Evolutionary conservation across 202 grass and related monocot genomes (phyloP).

Genomic region (Cymbopogon flexuosus): DNA sequence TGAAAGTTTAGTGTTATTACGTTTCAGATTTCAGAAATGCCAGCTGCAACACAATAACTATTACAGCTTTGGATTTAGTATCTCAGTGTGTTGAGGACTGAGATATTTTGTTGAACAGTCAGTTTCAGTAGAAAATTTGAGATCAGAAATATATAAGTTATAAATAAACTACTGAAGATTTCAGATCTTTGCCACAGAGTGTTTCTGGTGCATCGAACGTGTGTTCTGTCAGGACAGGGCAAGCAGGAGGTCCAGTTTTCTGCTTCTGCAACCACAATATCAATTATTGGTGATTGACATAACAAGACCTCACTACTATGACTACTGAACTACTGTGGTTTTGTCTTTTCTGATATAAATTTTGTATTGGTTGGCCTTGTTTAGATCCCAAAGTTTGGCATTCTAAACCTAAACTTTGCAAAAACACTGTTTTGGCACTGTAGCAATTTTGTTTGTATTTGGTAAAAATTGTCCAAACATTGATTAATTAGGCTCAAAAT

Average conservation of each 20-base stretch:
- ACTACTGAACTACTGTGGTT: too few species aligned
- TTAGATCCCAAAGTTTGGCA: too few species aligned
- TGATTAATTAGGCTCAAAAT: too few species aligned
- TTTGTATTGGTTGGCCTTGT: too few species aligned
- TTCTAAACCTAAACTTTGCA: too few species aligned
- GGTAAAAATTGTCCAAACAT: too few species aligned
- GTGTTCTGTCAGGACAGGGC: conserved; percentile 18
- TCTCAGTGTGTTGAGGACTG: background rate
- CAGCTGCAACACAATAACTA: background rate
- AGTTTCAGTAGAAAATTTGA: background rate
- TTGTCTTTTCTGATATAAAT: too few species aligned
- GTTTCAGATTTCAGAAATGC: conserved; percentile 10
- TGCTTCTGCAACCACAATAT: conserved; percentile 21
- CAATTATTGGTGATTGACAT: too few species aligned
- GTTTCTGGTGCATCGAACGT: background rate
- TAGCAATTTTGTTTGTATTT: too few species aligned
- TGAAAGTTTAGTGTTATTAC: background rate
- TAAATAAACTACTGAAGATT: conserved; percentile 10
- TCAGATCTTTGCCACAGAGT: background rate
- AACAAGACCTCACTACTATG: too few species aligned
- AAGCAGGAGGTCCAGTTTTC: conserved; percentile 22
- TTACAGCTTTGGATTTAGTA: background rate
- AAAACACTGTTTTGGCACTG: too few species aligned
- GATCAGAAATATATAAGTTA: background rate
- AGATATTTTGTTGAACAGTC: conserved; percentile 4